phyloP scores from a whole-genome alignment of 148 eudicot genomes.

The Polygonum aviculare region DNA sequence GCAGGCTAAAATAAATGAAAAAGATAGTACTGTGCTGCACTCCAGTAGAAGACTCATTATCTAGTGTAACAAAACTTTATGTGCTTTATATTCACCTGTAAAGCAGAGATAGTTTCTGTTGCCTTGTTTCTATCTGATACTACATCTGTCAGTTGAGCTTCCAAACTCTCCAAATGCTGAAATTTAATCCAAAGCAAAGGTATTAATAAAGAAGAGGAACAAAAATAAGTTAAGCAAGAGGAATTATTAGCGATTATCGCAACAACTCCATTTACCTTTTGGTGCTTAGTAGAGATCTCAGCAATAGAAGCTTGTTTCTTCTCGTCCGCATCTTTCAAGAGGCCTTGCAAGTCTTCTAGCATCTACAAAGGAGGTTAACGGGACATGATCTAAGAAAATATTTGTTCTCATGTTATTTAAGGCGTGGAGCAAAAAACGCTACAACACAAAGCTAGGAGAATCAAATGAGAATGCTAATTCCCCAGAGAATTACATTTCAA shows the following conservation, averaged over 20 bases:
- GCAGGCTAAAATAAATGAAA: not conserved
- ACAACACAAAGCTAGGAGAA: too few species aligned
- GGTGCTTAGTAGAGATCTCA: too few species aligned
- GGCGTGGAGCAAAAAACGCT: too few species aligned
- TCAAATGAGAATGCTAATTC: too few species aligned
- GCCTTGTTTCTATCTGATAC: constrained; percentile 72
- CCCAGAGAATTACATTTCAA: too few species aligned
- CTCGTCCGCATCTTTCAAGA: too few species aligned
- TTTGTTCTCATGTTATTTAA: too few species aligned
- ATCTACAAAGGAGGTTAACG: too few species aligned
- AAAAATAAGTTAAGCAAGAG: not conserved
- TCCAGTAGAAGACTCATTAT: not conserved
- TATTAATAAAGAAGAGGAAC: not conserved
- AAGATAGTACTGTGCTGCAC: not conserved
- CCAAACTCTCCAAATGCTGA: constrained; percentile 75
- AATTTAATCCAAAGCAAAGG: constrained; percentile 18
- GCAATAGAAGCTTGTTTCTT: too few species aligned
- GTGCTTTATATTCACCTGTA: constrained; percentile 48
- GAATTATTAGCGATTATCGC: not conserved
- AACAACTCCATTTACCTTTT: not conserved
- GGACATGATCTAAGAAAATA: too few species aligned
- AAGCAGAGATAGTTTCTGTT: constrained; percentile 71
- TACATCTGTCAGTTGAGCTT: constrained; percentile 78
- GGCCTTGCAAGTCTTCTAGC: too few species aligned
- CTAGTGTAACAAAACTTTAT: not conserved